Percentiles rank a stretch among this genome's conserved stretches.
Conservation (phyloP, 768 basidiomycete species). For the Lenzites betulinus region DNA sequence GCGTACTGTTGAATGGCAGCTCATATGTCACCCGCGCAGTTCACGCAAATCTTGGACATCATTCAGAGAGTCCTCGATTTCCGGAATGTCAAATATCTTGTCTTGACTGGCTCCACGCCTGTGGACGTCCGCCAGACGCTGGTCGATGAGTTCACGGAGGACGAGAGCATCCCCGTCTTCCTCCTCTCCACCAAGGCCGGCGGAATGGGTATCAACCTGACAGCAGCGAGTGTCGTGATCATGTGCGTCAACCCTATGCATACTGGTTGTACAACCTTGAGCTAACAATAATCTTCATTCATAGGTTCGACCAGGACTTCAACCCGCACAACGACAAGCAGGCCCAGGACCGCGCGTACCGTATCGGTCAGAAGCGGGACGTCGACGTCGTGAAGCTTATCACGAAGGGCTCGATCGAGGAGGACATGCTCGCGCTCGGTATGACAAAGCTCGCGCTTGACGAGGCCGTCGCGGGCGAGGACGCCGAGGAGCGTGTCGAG, state of each 20-base stretch:
- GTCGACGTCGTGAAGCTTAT: conserved; percentile 96
- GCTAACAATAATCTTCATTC: too few relatives aligned
- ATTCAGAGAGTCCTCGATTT: conserved; percentile 80
- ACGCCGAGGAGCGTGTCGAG: conserved; percentile 62
- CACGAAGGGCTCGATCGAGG: conserved; percentile 90
- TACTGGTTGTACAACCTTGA: too few relatives aligned
- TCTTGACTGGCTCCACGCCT: conserved; percentile 90
- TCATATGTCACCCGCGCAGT: conserved; percentile 47
- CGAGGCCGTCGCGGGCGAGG: conserved; percentile 87
- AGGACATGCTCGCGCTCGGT: conserved; percentile 91
- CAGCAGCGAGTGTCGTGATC: conserved; percentile 93
- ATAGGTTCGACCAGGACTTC: conserved; percentile 95
- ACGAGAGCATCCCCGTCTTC: conserved; percentile 85
- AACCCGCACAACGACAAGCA: conserved; percentile 98
- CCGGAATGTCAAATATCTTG: conserved; percentile 68
- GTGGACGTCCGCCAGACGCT: conserved; percentile 92
- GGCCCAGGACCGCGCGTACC: conserved; percentile 96
- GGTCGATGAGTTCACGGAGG: conserved; percentile 93
- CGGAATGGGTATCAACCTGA: conserved; percentile 96
- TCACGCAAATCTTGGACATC: conserved; percentile 95
- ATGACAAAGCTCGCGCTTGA: conserved; percentile 90
- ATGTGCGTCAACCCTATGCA: conserved; percentile 50
- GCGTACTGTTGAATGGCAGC: neutral
- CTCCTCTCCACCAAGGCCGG: conserved; percentile 91
- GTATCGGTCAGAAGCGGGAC: conserved; percentile 92